A percentile compares a stretch with the other conserved stretches of the same genome.
These are phyloP conservation scores for Flaveria robusta DNA, from an alignment of 129 eudicot species.

Conservation along the genomic window DNA sequence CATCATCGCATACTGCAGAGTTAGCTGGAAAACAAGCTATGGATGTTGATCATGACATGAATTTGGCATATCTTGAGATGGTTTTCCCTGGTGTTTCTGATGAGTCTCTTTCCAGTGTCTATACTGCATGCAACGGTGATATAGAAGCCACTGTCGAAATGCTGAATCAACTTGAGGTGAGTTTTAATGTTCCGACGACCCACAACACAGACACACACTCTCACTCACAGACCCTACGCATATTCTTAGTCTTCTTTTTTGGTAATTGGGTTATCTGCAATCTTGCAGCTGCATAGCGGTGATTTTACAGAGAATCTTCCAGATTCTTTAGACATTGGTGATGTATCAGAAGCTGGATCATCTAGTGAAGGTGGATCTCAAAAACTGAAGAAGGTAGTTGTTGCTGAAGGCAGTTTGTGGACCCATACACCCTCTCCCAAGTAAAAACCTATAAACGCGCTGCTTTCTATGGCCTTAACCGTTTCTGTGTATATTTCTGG, in stretches of 20 bases:
- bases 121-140: slow-evolving; percentile 65
- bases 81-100: slow-evolving; percentile 70
- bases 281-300: slow-evolving; percentile 46
- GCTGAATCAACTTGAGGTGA: slow-evolving; percentile 82
- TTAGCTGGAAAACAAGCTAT: slow-evolving; percentile 45
- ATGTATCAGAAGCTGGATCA: slow-evolving; percentile 62
- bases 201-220: background rate
- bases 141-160: slow-evolving; percentile 81
- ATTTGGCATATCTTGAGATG: slow-evolving; percentile 85
- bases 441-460: slow-evolving; percentile 5
- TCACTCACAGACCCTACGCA: background rate
- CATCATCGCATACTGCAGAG: slow-evolving; percentile 49
- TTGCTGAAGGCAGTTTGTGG: slow-evolving; percentile 39
- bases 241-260: background rate
- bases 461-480: slow-evolving; percentile 10
- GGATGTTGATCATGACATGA: slow-evolving; percentile 74
- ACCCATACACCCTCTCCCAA: slow-evolving; percentile 18
- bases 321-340: slow-evolving; percentile 77
- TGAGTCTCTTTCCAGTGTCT: slow-evolving; percentile 76
- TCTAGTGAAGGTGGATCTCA: slow-evolving; percentile 42
- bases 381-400: slow-evolving; percentile 54
- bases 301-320: slow-evolving; percentile 75
- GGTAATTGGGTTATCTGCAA: background rate
- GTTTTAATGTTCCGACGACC: background rate
- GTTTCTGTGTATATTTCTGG: slow-evolving; percentile 28